Base-by-base conservation (phyloP, 2,329 filamentous ascomycete species). In the Colletotrichum navitas region DNA sequence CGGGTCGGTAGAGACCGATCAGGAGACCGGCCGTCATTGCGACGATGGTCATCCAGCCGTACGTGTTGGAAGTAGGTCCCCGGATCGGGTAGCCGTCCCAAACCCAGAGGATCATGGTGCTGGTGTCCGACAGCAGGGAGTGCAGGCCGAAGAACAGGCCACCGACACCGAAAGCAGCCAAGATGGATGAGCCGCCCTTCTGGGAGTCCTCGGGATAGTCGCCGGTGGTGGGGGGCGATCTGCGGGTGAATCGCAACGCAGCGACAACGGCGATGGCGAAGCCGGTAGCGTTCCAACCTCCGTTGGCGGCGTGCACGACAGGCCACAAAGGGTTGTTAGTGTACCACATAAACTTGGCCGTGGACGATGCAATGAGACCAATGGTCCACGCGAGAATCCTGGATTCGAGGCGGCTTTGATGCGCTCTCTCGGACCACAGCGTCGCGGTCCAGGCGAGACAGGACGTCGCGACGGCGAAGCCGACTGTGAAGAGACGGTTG, bases 291-390 rank as follows among this genome's bases (percentile, higher is more conserved):
- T 99, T 99, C 91, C 93, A 95, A 3, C 96, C 96, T 47, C 96
- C 96, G 79, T 97, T 99, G 11, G 87, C 89, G 39, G 91, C 90
- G 80, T 98, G 93, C 89, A 98, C 93, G 73, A 96, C 93, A 0
- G 96, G 95, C 96, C 96, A 99, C 73, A 98, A 90, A 0, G 96
- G 96, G 80, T 99, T 99, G 82, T 97, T 98, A 26, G 95, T 98
- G 79, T 91, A 89, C 86, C 92, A 97, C 0, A 95, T 94, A 79
- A 97, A 98, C 80, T 99, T 99, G 76, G 94, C 90, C 64, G 97
- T 88, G 72, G 92, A 94, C 1, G 95, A 98, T 74, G 94, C 87
- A 70, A 98, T 88, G 66, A 99, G 84, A 39, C 96, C 96, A 67
- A 95, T 87, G 51, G 89, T 86, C 87, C 94, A 97, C 0, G 94